These are phyloP conservation scores for Psidium friedrichsthalianum DNA, from an alignment of 345 rosid species.

Conservation along the genomic window DNA sequence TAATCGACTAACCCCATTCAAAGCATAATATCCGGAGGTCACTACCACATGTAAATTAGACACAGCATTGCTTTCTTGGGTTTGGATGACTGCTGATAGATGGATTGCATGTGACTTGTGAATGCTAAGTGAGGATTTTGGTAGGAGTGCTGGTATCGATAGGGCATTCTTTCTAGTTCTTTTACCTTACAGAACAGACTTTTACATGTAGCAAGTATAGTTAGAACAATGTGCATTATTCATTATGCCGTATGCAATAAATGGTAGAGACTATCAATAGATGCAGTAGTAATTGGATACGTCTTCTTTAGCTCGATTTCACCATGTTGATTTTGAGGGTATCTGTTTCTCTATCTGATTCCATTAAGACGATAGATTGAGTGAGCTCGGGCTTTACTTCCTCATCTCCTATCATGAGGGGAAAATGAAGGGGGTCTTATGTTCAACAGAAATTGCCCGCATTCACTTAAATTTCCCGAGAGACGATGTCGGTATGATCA, in stretches of 20 bases:
- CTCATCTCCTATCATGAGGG: not conserved
- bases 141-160: slow-evolving; percentile 18
- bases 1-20: not conserved
- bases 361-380: not conserved
- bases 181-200: slow-evolving; percentile 10
- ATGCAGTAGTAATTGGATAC: not conserved
- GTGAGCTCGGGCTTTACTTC: not conserved
- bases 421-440: not conserved
- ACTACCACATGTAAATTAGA: not conserved
- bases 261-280: not conserved
- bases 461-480: not conserved
- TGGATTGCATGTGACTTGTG: slow-evolving; percentile 3
- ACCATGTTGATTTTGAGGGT: not conserved
- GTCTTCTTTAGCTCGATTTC: not conserved
- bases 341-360: not conserved
- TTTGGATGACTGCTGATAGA: slow-evolving; percentile 2
- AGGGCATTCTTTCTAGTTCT: slow-evolving; percentile 30
- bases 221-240: not conserved
- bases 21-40: not conserved
- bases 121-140: slow-evolving; percentile 6
- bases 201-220: not conserved
- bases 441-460: not conserved
- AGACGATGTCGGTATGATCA: not conserved
- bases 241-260: not conserved
- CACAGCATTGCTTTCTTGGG: not conserved